Percentiles rank a stretch among this genome's conserved stretches.
Evolutionary conservation across 2,329 filamentous ascomycete genomes (phyloP).

Genomic region (Talaromyces piceae): DNA sequence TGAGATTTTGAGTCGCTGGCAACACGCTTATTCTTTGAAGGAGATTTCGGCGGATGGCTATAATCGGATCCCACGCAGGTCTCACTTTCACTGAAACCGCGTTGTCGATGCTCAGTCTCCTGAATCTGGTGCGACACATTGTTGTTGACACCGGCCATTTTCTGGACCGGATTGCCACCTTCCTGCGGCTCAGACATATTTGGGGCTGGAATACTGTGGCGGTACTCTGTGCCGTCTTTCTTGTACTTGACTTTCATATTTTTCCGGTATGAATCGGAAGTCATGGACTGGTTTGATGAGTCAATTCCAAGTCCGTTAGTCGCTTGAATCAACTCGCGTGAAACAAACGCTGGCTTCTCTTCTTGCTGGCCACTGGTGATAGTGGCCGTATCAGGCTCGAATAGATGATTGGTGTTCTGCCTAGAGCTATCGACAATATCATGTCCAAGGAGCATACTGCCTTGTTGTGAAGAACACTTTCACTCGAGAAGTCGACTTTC

Average conservation of each 20-base stretch:
- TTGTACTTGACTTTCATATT: not conserved
- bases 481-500: not conserved
- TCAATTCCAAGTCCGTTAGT: not conserved
- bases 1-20: not conserved
- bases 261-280: not conserved
- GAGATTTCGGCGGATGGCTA: not conserved
- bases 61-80: not conserved
- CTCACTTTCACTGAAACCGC: not conserved
- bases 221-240: not conserved
- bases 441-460: not conserved
- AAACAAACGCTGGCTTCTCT: not conserved
- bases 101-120: not conserved
- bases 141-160: not conserved
- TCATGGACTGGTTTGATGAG: not conserved
- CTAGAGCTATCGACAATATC: not conserved
- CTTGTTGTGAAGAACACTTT: not conserved
- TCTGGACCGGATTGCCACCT: not conserved
- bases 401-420: not conserved
- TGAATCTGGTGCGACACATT: not conserved
- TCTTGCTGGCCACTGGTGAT: not conserved
- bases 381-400: not conserved
- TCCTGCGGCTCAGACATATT: not conserved
- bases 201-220: not conserved
- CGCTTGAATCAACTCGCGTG: not conserved
- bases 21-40: not conserved